phyloP scores from a whole-genome alignment of 1,284 basidiomycete species.

The Cutaneotrichosporon sp. region DNA sequence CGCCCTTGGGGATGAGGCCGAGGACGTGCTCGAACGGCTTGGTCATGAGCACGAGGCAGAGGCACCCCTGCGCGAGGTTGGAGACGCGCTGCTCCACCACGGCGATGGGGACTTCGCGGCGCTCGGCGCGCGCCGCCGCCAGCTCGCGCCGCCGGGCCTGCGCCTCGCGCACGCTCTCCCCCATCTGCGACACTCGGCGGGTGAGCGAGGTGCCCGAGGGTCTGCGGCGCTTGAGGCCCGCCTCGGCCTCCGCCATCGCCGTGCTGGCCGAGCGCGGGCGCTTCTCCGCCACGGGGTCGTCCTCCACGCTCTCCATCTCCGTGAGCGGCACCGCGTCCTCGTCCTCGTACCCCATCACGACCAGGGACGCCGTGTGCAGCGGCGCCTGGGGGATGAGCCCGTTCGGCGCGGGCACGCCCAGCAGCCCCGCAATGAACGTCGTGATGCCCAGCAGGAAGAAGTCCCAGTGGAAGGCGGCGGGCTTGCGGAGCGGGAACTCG shows the following conservation, averaged over 20 bases:
- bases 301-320: slow-evolving; percentile 9
- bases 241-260: slow-evolving; percentile 3
- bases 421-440: slow-evolving; percentile 85
- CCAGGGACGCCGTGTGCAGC: slow-evolving; percentile 83
- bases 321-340: slow-evolving; percentile 29
- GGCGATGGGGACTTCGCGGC: slow-evolving; percentile 66
- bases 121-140: slow-evolving; percentile 34
- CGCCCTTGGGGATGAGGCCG: slow-evolving; percentile 70
- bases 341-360: slow-evolving; percentile 68
- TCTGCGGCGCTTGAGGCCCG: background rate
- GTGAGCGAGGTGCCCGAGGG: slow-evolving; percentile 5
- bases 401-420: slow-evolving; percentile 92
- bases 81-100: slow-evolving; percentile 89
- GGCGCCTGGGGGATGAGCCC: slow-evolving; percentile 94
- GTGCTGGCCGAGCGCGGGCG: background rate
- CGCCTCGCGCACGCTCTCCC: slow-evolving; percentile 8
- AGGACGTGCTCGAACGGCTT: slow-evolving; percentile 80
- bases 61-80: slow-evolving; percentile 77
- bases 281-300: background rate
- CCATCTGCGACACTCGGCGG: slow-evolving; percentile 6
- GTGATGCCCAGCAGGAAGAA: slow-evolving; percentile 80
- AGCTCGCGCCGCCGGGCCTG: slow-evolving; percentile 13
- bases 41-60: slow-evolving; percentile 74
- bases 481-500: slow-evolving; percentile 85
- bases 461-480: slow-evolving; percentile 90